These are phyloP conservation scores for Arthrobotrys pseudoclavata DNA, from an alignment of 2,329 filamentous ascomycete species.

Conservation along the genomic window DNA sequence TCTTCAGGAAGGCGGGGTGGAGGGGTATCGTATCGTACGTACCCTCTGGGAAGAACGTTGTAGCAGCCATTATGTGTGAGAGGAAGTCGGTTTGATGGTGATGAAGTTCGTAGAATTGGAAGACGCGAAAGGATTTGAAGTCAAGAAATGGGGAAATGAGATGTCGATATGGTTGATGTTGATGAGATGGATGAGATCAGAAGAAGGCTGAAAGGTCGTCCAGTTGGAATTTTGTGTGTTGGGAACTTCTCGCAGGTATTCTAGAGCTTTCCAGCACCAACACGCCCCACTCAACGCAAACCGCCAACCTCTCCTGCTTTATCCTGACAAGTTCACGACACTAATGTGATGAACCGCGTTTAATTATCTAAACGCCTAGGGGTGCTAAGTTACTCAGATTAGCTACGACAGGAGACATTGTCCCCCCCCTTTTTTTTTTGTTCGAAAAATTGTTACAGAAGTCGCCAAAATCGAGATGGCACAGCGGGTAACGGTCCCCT, in stretches of 20 bases:
- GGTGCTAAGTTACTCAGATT: no score
- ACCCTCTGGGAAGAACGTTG: constrained; percentile 41
- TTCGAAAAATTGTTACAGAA: no score
- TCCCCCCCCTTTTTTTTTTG: no score
- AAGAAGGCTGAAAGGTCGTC: constrained; percentile 29
- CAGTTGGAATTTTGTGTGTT: constrained; percentile 21
- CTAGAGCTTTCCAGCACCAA: constrained; percentile 56
- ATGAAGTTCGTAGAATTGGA: neutral
- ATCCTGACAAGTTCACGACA: no score
- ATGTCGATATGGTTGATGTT: constrained; percentile 12
- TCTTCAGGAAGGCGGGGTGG: constrained; percentile 9
- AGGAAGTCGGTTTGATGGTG: neutral
- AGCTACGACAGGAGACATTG: no score
- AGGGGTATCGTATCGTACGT: neutral
- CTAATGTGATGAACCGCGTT: no score
- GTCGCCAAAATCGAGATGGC: no score
- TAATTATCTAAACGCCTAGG: no score
- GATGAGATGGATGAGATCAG: constrained; percentile 36
- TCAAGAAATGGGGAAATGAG: constrained; percentile 2
- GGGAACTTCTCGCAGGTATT: constrained; percentile 8
- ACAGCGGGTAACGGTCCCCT: no score
- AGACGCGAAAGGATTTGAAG: constrained; percentile 6
- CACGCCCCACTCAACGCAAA: constrained; percentile 45
- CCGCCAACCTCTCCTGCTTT: no score
- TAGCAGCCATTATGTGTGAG: constrained; percentile 15